Base-by-base conservation (phyloP, 2,329 filamentous ascomycete species). In the Hypoxylon sp. region DNA sequence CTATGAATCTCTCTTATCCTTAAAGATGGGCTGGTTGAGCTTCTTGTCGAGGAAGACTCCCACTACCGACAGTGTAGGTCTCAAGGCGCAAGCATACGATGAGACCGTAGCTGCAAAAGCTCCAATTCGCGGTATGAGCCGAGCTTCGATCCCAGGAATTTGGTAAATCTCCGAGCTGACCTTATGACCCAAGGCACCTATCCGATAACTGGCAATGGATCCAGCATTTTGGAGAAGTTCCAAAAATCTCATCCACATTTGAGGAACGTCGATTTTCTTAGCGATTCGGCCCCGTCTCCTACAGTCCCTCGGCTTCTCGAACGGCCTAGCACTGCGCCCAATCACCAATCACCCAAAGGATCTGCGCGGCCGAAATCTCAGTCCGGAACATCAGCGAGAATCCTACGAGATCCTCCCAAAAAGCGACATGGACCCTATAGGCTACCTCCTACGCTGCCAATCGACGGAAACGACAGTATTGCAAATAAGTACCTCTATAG, bases 171-270 rank as follows among this genome's bases (percentile, higher is more conserved):
- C 60, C 56, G 52, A 59, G 52, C 67, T 72, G 51, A 71, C 68
- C 57, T 19, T 57, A 19, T 19, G 24, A 4, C 51, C 50, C 68
- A 32, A 79, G 81, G 79, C 39, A 76, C 75, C 4, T 78, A 78
- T 59, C 78, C 79, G 2, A 75, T 81, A 30, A 71, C 75, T 19
- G 79, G 79, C 34, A 82, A 81, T 71, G 79, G 79, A 4, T 71
- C 73, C 20, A 78, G 73, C 56, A 71, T 78, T 19, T 64, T 79
- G 51, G 76, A 79, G 50, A 70, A 73, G 44, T 73, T 79, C 15
- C 75, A 79, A 47, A 74, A 74, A 47, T 75, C 75, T 17, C 73
- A 76, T 26, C 68, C 72, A 6, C 69, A 68, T 34, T 68, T 76
- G 43, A 74, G 64, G 60, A 68, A 74, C 51, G 69, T 70, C 4